Conservation (phyloP, 768 basidiomycete species). For the Roridomyces roridus region DNA sequence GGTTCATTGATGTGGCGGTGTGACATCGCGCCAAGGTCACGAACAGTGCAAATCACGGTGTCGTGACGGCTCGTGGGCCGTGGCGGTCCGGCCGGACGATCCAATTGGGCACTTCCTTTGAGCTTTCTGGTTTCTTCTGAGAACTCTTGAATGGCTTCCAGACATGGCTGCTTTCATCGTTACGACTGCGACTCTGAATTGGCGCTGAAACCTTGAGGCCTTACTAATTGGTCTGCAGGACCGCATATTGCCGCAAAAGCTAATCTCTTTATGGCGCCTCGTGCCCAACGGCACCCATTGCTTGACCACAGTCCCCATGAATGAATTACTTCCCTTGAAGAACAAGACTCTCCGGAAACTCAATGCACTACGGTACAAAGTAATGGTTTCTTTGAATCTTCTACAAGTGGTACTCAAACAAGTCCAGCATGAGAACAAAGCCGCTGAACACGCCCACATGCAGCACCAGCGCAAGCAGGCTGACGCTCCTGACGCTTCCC, state of each 20-base stretch:
- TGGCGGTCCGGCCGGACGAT: too few species aligned
- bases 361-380: constrained; percentile 20
- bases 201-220: too few species aligned
- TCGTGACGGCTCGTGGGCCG: too few species aligned
- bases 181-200: too few species aligned
- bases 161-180: too few species aligned
- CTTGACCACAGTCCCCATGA: constrained; percentile 5
- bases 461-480: constrained; percentile 24
- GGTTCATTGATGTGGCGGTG: too few species aligned
- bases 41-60: too few species aligned
- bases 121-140: too few species aligned
- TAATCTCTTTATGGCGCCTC: constrained; percentile 10
- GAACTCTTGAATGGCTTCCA: too few species aligned
- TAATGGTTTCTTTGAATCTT: background rate
- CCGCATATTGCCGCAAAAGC: background rate
- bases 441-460: constrained; percentile 17
- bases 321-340: constrained; percentile 12
- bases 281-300: background rate
- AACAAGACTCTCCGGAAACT: constrained; percentile 13
- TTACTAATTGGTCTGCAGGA: background rate
- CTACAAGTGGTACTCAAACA: background rate
- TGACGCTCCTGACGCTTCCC: constrained; percentile 18
- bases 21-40: too few species aligned
- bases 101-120: too few species aligned
- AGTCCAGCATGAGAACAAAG: background rate